These are phyloP conservation scores for Biscogniauxia mediterranea DNA, from an alignment of 2,329 filamentous ascomycete genomes.

Conservation along the genomic window DNA sequence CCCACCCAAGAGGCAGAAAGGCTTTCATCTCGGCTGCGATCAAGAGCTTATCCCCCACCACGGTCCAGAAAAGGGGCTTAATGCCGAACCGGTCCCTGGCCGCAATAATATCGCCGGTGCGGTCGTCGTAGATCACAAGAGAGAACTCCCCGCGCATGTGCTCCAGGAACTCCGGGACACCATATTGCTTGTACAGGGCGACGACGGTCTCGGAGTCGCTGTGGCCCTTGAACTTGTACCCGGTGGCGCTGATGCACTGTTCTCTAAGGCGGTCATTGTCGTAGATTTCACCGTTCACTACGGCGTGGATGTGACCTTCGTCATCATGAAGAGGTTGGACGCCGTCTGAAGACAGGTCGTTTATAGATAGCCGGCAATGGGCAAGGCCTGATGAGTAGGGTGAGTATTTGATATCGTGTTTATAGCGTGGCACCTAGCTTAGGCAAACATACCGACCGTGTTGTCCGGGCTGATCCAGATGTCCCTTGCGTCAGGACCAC, in stretches of 20 bases:
- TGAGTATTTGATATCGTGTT: too few species aligned
- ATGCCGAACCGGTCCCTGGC: constrained; percentile 55
- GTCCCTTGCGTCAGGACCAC: constrained; percentile 4
- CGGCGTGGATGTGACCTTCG: constrained; percentile 45
- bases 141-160: constrained; percentile 55
- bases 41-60: constrained; percentile 39
- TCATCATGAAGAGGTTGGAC: constrained; percentile 45
- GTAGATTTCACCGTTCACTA: constrained; percentile 62
- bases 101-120: constrained; percentile 41
- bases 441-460: background rate
- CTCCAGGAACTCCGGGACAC: constrained; percentile 34
- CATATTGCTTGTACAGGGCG: constrained; percentile 47
- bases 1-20: constrained; percentile 49
- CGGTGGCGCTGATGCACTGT: constrained; percentile 31
- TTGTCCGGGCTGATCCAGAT: constrained; percentile 6
- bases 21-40: constrained; percentile 55
- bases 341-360: constrained; percentile 47
- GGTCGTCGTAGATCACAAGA: constrained; percentile 49
- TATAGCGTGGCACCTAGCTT: too few species aligned
- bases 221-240: constrained; percentile 41
- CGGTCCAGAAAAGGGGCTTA: constrained; percentile 55
- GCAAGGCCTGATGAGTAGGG: constrained; percentile 33
- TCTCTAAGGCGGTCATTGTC: constrained; percentile 43
- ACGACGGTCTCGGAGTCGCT: constrained; percentile 49
- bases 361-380: constrained; percentile 52